Conservation (phyloP, 441 rosid genomes). For the Daphne laureola region DNA sequence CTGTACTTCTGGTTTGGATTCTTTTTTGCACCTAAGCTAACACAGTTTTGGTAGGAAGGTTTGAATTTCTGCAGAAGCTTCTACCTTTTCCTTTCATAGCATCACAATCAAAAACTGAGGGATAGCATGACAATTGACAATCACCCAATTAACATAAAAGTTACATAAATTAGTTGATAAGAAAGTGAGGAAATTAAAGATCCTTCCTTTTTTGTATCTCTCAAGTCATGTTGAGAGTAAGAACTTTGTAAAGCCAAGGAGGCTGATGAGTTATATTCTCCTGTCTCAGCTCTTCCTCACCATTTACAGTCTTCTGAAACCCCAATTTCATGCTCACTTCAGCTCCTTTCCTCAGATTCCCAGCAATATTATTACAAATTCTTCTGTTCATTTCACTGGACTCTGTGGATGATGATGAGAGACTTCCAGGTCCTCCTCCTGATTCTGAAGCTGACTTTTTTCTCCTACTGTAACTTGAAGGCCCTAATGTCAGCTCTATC, state of each 20-base stretch:
- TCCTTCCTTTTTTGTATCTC: constrained; percentile 10
- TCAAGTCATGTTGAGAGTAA: constrained; percentile 66
- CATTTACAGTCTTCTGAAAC: constrained; percentile 16
- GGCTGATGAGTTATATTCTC: constrained; percentile 56
- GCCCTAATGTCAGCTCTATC: constrained; percentile 83
- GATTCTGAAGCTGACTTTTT: constrained; percentile 47
- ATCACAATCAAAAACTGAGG: not conserved
- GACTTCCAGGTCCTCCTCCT: constrained; percentile 36
- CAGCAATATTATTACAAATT: constrained; percentile 13
- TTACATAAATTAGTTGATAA: constrained; percentile 19
- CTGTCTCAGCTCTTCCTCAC: constrained; percentile 44
- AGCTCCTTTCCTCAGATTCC: constrained; percentile 12
- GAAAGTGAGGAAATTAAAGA: constrained; percentile 26
- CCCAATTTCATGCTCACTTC: constrained; percentile 20
- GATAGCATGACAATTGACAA: too few relatives aligned
- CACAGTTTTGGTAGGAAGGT: not conserved
- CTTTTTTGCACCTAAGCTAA: constrained; percentile 1
- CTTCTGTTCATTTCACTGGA: constrained; percentile 45
- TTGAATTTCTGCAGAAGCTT: not conserved
- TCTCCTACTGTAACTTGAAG: constrained; percentile 34
- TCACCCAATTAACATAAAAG: constrained; percentile 21
- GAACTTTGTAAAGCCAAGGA: constrained; percentile 77
- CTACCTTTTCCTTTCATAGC: not conserved
- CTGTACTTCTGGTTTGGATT: not conserved
- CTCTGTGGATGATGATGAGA: constrained; percentile 77